These are phyloP conservation scores for Yamadazyma olivae DNA, from an alignment of 805 yeast genomes.

Conservation along the genomic window DNA sequence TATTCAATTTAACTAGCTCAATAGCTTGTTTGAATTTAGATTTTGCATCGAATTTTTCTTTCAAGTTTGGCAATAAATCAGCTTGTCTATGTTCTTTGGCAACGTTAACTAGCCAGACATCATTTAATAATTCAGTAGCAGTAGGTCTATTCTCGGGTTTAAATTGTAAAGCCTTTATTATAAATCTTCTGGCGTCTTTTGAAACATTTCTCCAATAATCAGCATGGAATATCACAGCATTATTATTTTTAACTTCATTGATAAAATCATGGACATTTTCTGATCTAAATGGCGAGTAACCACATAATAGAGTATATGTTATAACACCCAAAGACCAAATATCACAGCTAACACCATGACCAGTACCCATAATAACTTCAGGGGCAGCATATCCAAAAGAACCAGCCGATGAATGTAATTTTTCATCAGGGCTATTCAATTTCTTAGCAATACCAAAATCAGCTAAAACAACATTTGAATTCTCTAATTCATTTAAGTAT, in stretches of 20 bases:
- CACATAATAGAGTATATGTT: slow-evolving; percentile 84
- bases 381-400: slow-evolving; percentile 98
- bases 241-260: slow-evolving; percentile 67
- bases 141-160: slow-evolving; percentile 71
- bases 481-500: slow-evolving; percentile 51
- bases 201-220: slow-evolving; percentile 85
- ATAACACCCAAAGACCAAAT: slow-evolving; percentile 95
- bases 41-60: slow-evolving; percentile 80
- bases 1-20: slow-evolving; percentile 77
- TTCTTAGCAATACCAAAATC: slow-evolving; percentile 95
- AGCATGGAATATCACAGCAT: slow-evolving; percentile 80
- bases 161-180: slow-evolving; percentile 63
- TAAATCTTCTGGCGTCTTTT: slow-evolving; percentile 75
- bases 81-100: slow-evolving; percentile 45
- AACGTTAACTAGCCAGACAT: slow-evolving; percentile 67
- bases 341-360: slow-evolving; percentile 95
- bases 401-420: slow-evolving; percentile 75
- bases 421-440: slow-evolving; percentile 56
- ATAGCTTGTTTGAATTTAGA: slow-evolving; percentile 81
- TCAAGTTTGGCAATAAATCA: slow-evolving; percentile 79
- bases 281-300: slow-evolving; percentile 88
- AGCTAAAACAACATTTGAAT: slow-evolving; percentile 79
- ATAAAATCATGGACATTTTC: slow-evolving; percentile 80
- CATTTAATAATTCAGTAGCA: slow-evolving; percentile 57
- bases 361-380: slow-evolving; percentile 75